Evolutionary conservation across 352 stramenopile species (phyloP), one percentile per base, ranked within the genome.

Genomic region (Chloridella minuta): DNA sequence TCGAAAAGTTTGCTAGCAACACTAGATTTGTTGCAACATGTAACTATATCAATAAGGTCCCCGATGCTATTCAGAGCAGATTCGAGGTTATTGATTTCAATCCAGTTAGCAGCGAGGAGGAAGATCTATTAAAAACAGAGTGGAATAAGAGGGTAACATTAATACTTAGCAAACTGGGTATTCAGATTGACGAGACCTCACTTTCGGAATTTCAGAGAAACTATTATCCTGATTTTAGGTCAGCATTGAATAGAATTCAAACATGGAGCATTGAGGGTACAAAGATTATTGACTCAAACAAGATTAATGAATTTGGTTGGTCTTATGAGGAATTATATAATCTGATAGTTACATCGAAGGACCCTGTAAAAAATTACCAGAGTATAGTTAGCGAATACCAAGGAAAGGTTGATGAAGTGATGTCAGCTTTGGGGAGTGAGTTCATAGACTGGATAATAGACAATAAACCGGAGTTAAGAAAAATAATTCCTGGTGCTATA

Each of bases 11-110:
- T 66, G 40, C 40, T 18, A 66, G 40, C n/a, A 66, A 66, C 40
- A 18, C 40, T 66, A 10, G 40, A 18, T 66, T 66, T 66, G n/a
- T 66, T 18, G 40, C 40, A 66, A 66, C 40, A 18, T 66, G 40
- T 66, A 66, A 66, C n/a, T 66, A 66, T n/a, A n/a, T 66, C n/a
- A 66, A 66, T 66, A 66, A 66, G n/a, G n/a, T 66, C n/a, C 40
- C 40, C 10, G 40, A 66, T 66, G 10, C 40, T 10, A 66, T 66
- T 66, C 40, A 18, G 10, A 18, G 10, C 10, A 66, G 40, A 66
- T 66, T 66, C n/a, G 40, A 66, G n/a, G 40, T 66, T 66, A 66
- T 66, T 66, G n/a, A 66, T 66, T 66, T 66, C n/a, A n/a, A 66
- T n/a, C n/a, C n/a, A 18, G 40, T 18, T n/a, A 66, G n/a, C 10